Evolutionary conservation across 257 asterid species (phyloP), one percentile per base, ranked within the genome.

Genomic region (Nicotiana otophora): DNA sequence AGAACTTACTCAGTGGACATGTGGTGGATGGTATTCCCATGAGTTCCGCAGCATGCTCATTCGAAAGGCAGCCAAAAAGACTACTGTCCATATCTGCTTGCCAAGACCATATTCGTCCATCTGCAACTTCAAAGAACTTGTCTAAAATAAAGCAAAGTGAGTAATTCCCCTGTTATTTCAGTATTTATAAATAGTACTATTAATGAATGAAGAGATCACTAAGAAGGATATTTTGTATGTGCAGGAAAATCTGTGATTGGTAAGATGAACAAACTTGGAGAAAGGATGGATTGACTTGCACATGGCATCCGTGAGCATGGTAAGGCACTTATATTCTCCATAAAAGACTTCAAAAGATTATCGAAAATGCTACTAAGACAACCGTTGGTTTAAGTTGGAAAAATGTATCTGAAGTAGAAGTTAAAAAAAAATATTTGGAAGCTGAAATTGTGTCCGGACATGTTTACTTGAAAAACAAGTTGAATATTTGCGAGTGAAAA

Each of bases 241-340:
- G 30, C 53, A 83, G 46, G 82, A 83, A 53, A 55, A 31, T 75
- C 76, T 46, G 68, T 36, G 62, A 74, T 81, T 64, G 39, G 12
- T 39, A 65, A 68, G 79, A 74, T 76, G 79, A 75, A 74, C 33
- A 81, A 76, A 57, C 60, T 81, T 67, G 82, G 82, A 75, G 82
- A 78, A 83, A 84, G 65, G 80, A 34, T 86, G 81, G 92, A 90
- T 4, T 26, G 10, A 61, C 86, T 89, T 23, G 88, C 89, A 53
- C 84, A 84, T 82, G 86, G 87, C 83, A 85, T 90, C 84, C 86
- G 86, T 53, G 90, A 89, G 82, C 90, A n/a, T n/a, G 82, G 91
- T 89, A 81, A 83, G 55, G 57, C 63, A 55, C 48, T 31, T 4
- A 11, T 15, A 3, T 46, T 42, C 34, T 0, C 20, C 33, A 12